These are phyloP conservation scores for Dactylellina parvicollis DNA, from an alignment of 2,329 filamentous ascomycete species.

Conservation along the genomic window DNA sequence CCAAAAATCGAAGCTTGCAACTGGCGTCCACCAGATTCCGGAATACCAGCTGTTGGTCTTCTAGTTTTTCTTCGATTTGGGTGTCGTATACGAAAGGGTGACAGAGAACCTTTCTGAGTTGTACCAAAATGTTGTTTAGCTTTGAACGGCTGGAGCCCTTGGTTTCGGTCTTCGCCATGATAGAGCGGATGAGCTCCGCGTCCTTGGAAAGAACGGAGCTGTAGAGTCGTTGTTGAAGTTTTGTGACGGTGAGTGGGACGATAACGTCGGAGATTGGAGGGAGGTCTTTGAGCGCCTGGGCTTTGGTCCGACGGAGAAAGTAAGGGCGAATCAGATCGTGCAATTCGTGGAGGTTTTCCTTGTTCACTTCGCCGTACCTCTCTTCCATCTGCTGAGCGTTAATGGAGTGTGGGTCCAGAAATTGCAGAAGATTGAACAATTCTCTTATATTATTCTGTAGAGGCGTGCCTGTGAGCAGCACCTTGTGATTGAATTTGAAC, in stretches of 20 bases:
- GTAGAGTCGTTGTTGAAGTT: slow-evolving; percentile 91
- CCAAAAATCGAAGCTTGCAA: slow-evolving; percentile 83
- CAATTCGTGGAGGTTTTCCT: slow-evolving; percentile 80
- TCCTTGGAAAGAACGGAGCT: slow-evolving; percentile 93
- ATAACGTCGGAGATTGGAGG: slow-evolving; percentile 96
- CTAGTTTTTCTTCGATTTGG: slow-evolving; percentile 83
- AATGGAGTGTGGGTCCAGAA: slow-evolving; percentile 76
- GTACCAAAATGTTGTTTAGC: slow-evolving; percentile 93
- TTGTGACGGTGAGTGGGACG: slow-evolving; percentile 91
- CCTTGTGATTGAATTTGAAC: slow-evolving; percentile 81
- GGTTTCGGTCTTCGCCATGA: slow-evolving; percentile 71
- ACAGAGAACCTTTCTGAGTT: slow-evolving; percentile 91
- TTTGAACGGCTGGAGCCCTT: slow-evolving; percentile 75
- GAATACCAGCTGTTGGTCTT: slow-evolving; percentile 69
- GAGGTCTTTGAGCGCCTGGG: slow-evolving; percentile 87
- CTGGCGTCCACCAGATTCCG: slow-evolving; percentile 90
- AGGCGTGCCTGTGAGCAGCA: slow-evolving; percentile 86
- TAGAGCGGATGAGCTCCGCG: slow-evolving; percentile 83
- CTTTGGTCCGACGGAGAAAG: slow-evolving; percentile 82
- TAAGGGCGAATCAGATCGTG: slow-evolving; percentile 71
- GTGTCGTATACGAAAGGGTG: slow-evolving; percentile 95
- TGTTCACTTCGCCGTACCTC: slow-evolving; percentile 79
- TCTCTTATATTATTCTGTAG: slow-evolving; percentile 95
- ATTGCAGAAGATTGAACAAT: slow-evolving; percentile 95
- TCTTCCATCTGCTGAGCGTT: slow-evolving; percentile 78